Base-by-base conservation (phyloP, 2,329 filamentous ascomycete species). In the Aspergillus fijiensis region DNA sequence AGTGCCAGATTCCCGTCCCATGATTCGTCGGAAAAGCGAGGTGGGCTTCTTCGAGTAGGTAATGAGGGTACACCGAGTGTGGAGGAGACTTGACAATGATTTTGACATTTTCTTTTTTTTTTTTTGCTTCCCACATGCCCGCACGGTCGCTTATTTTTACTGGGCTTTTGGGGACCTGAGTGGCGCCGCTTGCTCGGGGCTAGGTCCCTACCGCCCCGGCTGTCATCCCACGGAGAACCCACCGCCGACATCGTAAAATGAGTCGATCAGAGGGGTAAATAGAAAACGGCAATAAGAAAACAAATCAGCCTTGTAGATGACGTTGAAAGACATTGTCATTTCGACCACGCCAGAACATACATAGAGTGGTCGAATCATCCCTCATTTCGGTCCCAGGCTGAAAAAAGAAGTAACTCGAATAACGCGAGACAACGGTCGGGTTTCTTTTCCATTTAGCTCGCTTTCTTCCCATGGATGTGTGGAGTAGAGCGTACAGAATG, bases 181-280 rank as follows among this genome's bases (percentile, higher is more conserved):
- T 39, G 42, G 54, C 31, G 39, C 49, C 57, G 51, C 57, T 29
- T 49, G 47, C 47, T 47, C 55, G 48, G 53, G 59, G 61, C 64
- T 64, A 67, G 66, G 49, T 55, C 47, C 39, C 51, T 51, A 69
- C 63, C 65, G 66, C 65, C 67, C 69, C 66, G 65, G 64, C 68
- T 63, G 66, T 59, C 61, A 58, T 51, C 56, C 33, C 39, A 60
- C 64, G 67, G 65, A 63, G 21, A 49, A 63, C 49, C 59, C 61
- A 61, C 56, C 50, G 53, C 59, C 42, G 55, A 55, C 29, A 50
- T 57, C 57, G 49, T 49, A 57, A 54, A 25, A 57, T 27, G 48
- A 21, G 39, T 45, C 39, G 39, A 45, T 45, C 39, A 45, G 6
- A 19, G 39, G 39, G 14, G 16, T 35, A 12, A 35, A 12, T 35